Percentiles rank a stretch among this genome's conserved stretches.
Conservation (phyloP, 2,329 filamentous ascomycete genomes). For the Mycosphaerella sp. region DNA sequence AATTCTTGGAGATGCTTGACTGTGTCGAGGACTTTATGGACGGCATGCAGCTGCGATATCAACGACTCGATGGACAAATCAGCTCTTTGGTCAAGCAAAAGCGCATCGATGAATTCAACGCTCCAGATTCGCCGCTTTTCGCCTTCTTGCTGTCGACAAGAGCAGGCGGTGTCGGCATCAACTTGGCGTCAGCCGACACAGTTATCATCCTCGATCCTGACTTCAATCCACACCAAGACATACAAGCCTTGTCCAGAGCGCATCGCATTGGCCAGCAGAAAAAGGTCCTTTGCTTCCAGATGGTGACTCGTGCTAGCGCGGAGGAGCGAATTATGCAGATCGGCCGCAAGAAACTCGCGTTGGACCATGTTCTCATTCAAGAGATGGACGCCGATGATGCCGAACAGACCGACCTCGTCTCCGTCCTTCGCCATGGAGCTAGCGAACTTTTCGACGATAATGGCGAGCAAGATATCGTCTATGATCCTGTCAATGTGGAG, state of each 20-base stretch:
- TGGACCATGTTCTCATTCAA: slow-evolving; percentile 93
- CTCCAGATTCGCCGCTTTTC: slow-evolving; percentile 72
- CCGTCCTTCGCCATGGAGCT: slow-evolving; percentile 81
- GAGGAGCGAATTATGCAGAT: slow-evolving; percentile 97
- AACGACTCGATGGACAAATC: slow-evolving; percentile 80
- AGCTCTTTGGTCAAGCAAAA: slow-evolving; percentile 83
- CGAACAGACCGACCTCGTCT: slow-evolving; percentile 71
- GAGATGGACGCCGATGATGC: slow-evolving; percentile 81
- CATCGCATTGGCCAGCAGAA: slow-evolving; percentile 96
- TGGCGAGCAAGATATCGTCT: slow-evolving; percentile 66
- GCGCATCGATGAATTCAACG: slow-evolving; percentile 90
- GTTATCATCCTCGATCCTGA: slow-evolving; percentile 97
- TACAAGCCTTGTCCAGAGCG: slow-evolving; percentile 88
- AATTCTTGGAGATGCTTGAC: slow-evolving; percentile 80
- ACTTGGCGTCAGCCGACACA: slow-evolving; percentile 91
- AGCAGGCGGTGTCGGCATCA: slow-evolving; percentile 94
- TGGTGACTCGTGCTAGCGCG: slow-evolving; percentile 81
- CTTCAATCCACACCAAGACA: slow-evolving; percentile 96
- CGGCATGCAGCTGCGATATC: slow-evolving; percentile 64
- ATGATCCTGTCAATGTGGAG: slow-evolving; percentile 77
- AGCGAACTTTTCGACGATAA: slow-evolving; percentile 77
- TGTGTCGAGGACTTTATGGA: slow-evolving; percentile 88
- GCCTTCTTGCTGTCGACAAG: slow-evolving; percentile 90
- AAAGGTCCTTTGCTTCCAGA: slow-evolving; percentile 90
- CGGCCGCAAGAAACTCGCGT: slow-evolving; percentile 88